Conservation (phyloP, 179 eudicot genomes). For the Corrigiola litoralis region DNA sequence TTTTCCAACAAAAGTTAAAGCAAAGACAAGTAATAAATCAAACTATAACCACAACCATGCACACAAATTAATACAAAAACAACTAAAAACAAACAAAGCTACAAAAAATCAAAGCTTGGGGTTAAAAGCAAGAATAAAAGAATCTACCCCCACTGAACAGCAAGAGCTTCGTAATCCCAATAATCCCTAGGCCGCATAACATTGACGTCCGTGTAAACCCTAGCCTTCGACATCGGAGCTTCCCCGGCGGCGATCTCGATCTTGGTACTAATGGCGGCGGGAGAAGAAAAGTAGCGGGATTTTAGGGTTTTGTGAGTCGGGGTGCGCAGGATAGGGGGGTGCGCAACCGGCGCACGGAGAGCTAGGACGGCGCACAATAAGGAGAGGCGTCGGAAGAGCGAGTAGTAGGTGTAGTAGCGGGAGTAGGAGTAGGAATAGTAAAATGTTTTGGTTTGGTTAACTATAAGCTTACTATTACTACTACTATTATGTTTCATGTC, state of each 20-base stretch:
- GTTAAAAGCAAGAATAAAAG: background rate
- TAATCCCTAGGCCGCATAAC: constrained; percentile 41
- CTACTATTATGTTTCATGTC: no score
- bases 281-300: background rate
- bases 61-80: background rate
- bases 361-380: constrained; percentile 34
- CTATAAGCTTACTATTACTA: background rate
- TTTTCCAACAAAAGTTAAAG: background rate
- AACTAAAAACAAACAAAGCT: background rate
- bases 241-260: constrained; percentile 18
- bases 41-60: background rate
- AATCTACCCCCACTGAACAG: constrained; percentile 49
- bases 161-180: constrained; percentile 46
- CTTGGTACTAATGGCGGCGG: background rate
- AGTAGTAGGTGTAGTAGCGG: constrained; percentile 9
- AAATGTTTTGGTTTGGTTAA: background rate
- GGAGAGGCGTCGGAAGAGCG: constrained; percentile 20
- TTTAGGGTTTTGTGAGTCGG: constrained; percentile 15
- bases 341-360: constrained; percentile 39
- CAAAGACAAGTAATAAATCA: background rate
- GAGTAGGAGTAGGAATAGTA: background rate
- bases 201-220: constrained; percentile 42
- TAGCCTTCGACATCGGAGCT: constrained; percentile 32
- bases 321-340: constrained; percentile 23
- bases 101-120: background rate